Percentiles rank a stretch among this genome's conserved stretches.
These are phyloP conservation scores for Trametes punicea DNA, from an alignment of 768 basidiomycete genomes.

Conservation along the genomic window DNA sequence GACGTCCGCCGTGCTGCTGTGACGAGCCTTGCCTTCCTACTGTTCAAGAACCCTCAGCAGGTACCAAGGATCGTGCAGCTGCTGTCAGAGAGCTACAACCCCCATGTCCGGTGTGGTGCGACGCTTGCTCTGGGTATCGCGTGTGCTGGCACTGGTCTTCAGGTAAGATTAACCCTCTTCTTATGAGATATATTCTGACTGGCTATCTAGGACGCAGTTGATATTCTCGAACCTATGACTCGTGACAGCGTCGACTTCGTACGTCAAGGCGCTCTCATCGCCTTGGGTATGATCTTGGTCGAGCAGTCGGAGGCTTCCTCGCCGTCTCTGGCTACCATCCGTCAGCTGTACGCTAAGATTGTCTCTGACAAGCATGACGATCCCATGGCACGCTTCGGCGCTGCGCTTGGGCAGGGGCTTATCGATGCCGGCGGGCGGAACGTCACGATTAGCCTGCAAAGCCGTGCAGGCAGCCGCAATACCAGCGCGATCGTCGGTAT, in stretches of 20 bases:
- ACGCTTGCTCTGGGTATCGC: slow-evolving; percentile 95
- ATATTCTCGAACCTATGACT: slow-evolving; percentile 96
- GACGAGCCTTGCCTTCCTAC: slow-evolving; percentile 89
- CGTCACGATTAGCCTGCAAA: slow-evolving; percentile 90
- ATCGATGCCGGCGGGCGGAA: slow-evolving; percentile 98
- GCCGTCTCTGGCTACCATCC: slow-evolving; percentile 73
- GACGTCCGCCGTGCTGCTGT: slow-evolving; percentile 97
- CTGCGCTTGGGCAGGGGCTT: slow-evolving; percentile 91
- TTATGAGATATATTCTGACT: neutral
- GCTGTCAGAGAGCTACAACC: slow-evolving; percentile 97
- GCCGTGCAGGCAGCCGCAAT: slow-evolving; percentile 88
- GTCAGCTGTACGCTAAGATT: slow-evolving; percentile 86
- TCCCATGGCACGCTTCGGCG: slow-evolving; percentile 97
- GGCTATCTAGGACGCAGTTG: slow-evolving; percentile 76
- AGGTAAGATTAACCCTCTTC: slow-evolving; percentile 45
- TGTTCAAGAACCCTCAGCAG: slow-evolving; percentile 95
- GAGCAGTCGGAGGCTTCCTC: slow-evolving; percentile 92
- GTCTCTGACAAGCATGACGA: slow-evolving; percentile 97
- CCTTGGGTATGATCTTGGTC: slow-evolving; percentile 94
- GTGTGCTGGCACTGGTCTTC: slow-evolving; percentile 94
- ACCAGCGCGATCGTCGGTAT: slow-evolving; percentile 97
- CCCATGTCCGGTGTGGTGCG: slow-evolving; percentile 95
- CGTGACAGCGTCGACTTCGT: slow-evolving; percentile 98
- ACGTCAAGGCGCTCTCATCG: slow-evolving; percentile 93
- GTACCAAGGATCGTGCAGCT: slow-evolving; percentile 97